A percentile compares a stretch with the other conserved stretches of the same genome.
These are phyloP conservation scores for Endocladia muricata DNA, from an alignment of 31 red algal species.

Conservation along the genomic window DNA sequence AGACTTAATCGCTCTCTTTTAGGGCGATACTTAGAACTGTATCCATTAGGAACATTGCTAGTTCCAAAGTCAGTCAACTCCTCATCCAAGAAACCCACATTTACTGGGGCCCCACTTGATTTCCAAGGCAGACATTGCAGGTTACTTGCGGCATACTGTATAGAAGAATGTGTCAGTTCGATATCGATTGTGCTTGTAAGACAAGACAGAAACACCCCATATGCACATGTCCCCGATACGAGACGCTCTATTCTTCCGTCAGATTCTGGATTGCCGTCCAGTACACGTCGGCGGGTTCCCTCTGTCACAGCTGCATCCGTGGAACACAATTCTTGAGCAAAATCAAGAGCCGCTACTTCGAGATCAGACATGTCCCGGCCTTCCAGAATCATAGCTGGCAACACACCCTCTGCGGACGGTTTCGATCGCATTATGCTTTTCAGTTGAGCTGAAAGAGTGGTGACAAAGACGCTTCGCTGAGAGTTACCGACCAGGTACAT, in stretches of 20 bases:
- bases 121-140: slow-evolving; percentile 60
- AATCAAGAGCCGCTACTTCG: slow-evolving; percentile 49
- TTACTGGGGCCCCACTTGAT: slow-evolving; percentile 48
- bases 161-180: slow-evolving; percentile 56
- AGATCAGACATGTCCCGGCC: slow-evolving; percentile 24
- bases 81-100: slow-evolving; percentile 59
- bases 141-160: slow-evolving; percentile 55
- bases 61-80: slow-evolving; percentile 45
- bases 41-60: slow-evolving; percentile 15
- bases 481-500: slow-evolving; percentile 63
- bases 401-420: slow-evolving; percentile 30
- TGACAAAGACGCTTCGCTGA: slow-evolving; percentile 59
- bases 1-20: slow-evolving; percentile 56
- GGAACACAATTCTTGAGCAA: slow-evolving; percentile 45
- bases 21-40: slow-evolving; percentile 38
- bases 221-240: slow-evolving; percentile 33
- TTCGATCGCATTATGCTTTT: slow-evolving; percentile 42
- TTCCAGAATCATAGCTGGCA: slow-evolving; percentile 45
- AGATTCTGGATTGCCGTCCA: neutral
- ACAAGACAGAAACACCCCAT: slow-evolving; percentile 51
- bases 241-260: slow-evolving; percentile 34
- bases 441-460: slow-evolving; percentile 54
- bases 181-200: slow-evolving; percentile 60
- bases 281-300: slow-evolving; percentile 1
- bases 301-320: slow-evolving; percentile 36